Base-by-base conservation (phyloP, 192 early-diverging fungal species). In the Chytriomyces hyalinus region DNA sequence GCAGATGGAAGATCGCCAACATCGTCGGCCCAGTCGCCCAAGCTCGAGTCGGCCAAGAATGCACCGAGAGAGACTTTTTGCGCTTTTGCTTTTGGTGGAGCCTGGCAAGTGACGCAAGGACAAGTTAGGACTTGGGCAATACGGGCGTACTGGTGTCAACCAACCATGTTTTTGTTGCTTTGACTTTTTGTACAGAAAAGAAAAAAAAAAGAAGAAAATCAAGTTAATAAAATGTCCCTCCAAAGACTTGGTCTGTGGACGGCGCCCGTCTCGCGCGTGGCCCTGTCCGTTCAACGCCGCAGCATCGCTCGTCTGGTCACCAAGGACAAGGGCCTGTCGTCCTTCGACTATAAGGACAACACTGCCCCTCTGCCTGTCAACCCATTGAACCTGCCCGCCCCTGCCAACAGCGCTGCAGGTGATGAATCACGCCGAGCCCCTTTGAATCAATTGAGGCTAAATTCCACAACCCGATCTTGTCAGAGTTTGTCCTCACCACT, bases 1-100 rank as follows among this genome's bases (percentile, higher is more conserved):
- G 93, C 96, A 79, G 92, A 90, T 49, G 96, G 97, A 75, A 96
- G 89, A 82, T 91, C 92, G 22, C 89, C 82, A 75, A 95, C 91
- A 80, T 98, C 95, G 88, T 98, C 97, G 75, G 97, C 96, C 95
- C 96, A 97, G 48, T 92, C 91, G 20, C 89, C 86, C 9, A 36
- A 36, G 9, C 15, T 43, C 17, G n/a, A 46, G 86, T 92, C 89
- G 67, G 89, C 82, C 75, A 93, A 86, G 83, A 98, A 98, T 83
- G 92, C 92, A 57, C 80, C 85, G 83, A 98, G 90, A 69, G 90
- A 92, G 94, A 98, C 93, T 79, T 91, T 94, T 82, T 92, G 90
- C 61, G 84, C 91, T 87, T 96, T 96, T 84, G 96, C 77, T 92
- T 92, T 53, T 71, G 60, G 60, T 15, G 71, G 71, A 11, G 43